phyloP scores from a whole-genome alignment of 257 asterid genomes.

The Ehretia macrophylla region DNA sequence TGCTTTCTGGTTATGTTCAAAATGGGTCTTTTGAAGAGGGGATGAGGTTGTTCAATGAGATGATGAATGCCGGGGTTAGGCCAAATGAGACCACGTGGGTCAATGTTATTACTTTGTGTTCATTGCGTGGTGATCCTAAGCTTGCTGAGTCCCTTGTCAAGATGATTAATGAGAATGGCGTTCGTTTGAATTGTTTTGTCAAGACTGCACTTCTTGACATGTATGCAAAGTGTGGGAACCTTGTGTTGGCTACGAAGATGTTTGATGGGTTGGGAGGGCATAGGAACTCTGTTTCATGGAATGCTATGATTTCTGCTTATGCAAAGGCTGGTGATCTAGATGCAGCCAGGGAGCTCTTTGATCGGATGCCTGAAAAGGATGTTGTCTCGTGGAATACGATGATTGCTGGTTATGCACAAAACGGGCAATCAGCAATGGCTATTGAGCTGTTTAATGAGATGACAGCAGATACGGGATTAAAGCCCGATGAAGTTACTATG shows the following conservation, averaged over 20 bases:
- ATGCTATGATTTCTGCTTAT: conserved; percentile 66
- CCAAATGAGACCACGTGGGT: conserved; percentile 66
- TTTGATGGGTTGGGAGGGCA: conserved; percentile 44
- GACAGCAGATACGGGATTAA: conserved; percentile 23
- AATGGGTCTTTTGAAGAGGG: conserved; percentile 51
- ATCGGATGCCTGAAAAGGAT: conserved; percentile 49
- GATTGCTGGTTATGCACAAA: conserved; percentile 70
- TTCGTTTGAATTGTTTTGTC: conserved; percentile 32
- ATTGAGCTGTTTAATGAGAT: conserved; percentile 57
- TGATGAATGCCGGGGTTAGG: conserved; percentile 41
- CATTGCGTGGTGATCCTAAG: conserved; percentile 40
- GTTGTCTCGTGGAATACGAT: conserved; percentile 73
- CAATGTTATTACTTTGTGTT: conserved; percentile 58
- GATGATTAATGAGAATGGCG: conserved; percentile 31
- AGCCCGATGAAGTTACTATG: conserved; percentile 72
- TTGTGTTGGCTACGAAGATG: conserved; percentile 47
- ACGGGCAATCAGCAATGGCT: conserved; percentile 59
- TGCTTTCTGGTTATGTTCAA: conserved; percentile 65
- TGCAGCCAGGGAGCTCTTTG: conserved; percentile 52
- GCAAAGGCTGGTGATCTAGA: conserved; percentile 48
- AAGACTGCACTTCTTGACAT: conserved; percentile 69
- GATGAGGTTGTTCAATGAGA: conserved; percentile 43
- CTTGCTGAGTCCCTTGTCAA: conserved; percentile 38
- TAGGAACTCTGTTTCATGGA: conserved; percentile 59
- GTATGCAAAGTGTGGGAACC: conserved; percentile 66